A percentile compares a stretch with the other conserved stretches of the same genome.
Conservation (phyloP, 352 stramenopile species). For the Globisporangium rhizosaccharum region DNA sequence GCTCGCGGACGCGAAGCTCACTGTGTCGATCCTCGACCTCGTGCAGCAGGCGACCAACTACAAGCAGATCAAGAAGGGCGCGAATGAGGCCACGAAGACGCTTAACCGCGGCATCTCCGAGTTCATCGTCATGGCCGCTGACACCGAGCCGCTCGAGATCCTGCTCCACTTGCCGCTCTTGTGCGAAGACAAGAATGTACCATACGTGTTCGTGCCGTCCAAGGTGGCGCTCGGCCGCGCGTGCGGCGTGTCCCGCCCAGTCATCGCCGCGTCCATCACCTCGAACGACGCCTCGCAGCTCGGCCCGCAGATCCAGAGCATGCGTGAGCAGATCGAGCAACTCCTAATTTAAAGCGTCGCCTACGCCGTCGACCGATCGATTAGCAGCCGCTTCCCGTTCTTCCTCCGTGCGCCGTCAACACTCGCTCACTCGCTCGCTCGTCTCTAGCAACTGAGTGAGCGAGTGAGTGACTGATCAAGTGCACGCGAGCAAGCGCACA, state of each 20-base stretch:
- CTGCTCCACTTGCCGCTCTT: constrained; percentile 98
- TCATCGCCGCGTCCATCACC: constrained; percentile 98
- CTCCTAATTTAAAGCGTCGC: constrained; percentile 95
- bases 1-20: constrained; percentile 97
- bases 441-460: not conserved
- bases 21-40: constrained; percentile 98
- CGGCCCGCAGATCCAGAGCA: constrained; percentile 97
- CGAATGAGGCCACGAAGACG: constrained; percentile 99
- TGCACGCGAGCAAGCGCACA: too few species aligned
- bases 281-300: constrained; percentile 99
- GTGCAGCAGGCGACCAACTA: constrained; percentile 99
- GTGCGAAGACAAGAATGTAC: constrained; percentile 98
- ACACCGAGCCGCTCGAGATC: constrained; percentile 99
- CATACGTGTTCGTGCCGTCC: constrained; percentile 92
- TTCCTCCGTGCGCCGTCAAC: not conserved
- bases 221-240: constrained; percentile 98
- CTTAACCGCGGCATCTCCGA: constrained; percentile 99
- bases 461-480: not conserved
- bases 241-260: constrained; percentile 98
- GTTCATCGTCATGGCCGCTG: constrained; percentile 99
- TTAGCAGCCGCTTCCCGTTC: constrained; percentile 8
- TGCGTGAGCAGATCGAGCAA: constrained; percentile 99
- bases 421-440: not conserved
- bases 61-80: constrained; percentile 99
- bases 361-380: constrained; percentile 2